Conservation (phyloP, 164 flowering plant species). For the Vitis rotundifolia region DNA sequence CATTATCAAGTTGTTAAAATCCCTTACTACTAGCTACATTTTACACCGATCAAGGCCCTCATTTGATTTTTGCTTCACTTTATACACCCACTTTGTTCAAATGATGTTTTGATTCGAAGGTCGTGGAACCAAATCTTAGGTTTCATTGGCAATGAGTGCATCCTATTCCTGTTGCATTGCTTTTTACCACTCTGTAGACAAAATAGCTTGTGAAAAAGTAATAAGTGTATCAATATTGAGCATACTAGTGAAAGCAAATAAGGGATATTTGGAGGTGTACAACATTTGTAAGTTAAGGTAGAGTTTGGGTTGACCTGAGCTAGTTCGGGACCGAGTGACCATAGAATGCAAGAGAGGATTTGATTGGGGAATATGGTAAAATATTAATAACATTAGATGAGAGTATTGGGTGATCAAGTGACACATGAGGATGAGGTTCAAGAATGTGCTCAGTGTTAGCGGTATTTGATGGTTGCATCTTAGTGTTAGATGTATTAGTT, state of each 20-base stretch:
- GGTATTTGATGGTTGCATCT: too few species aligned
- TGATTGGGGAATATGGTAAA: too few species aligned
- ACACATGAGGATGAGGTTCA: too few species aligned
- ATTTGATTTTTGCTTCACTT: slow-evolving; percentile 1
- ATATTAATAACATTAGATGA: too few species aligned
- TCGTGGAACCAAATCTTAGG: slow-evolving; percentile 1
- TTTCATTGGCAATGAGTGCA: background rate
- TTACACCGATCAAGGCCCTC: background rate
- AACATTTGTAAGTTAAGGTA: background rate
- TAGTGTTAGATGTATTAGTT: too few species aligned
- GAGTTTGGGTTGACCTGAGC: background rate
- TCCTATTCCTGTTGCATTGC: slow-evolving; percentile 3
- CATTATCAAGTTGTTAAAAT: background rate
- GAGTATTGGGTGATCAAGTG: too few species aligned
- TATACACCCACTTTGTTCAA: slow-evolving; percentile 5
- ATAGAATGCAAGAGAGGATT: slow-evolving; percentile 1
- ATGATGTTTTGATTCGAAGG: background rate
- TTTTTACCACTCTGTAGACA: background rate
- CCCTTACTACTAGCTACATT: background rate
- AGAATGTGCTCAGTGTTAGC: too few species aligned
- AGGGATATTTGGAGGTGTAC: slow-evolving; percentile 1
- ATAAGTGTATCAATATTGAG: background rate
- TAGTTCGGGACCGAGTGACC: background rate
- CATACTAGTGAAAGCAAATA: slow-evolving; percentile 1
- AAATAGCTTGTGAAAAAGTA: slow-evolving; percentile 5